Percentiles rank a stretch among this genome's conserved stretches.
Conservation (phyloP, 768 basidiomycete genomes). For the Roridomyces roridus region DNA sequence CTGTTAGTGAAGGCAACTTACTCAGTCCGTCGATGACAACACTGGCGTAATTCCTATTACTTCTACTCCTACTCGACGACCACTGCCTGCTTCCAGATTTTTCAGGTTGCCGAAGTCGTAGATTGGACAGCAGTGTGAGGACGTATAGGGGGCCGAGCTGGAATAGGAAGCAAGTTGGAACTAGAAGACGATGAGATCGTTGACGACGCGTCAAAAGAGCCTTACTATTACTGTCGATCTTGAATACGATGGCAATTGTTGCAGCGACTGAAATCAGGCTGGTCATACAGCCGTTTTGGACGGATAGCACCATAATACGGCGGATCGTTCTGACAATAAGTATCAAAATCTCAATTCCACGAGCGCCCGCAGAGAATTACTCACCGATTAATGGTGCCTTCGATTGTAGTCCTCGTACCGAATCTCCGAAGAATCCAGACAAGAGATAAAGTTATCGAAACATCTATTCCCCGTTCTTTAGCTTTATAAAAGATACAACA, state of each 20-base stretch:
- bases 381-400: constrained; percentile 1
- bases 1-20: no score
- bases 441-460: constrained; percentile 1
- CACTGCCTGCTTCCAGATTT: background rate
- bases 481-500: no score
- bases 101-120: background rate
- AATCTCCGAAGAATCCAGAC: constrained; percentile 1
- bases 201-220: no score
- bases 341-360: background rate
- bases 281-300: constrained; percentile 5
- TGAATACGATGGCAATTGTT: background rate
- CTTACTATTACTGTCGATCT: background rate
- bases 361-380: no score
- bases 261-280: background rate
- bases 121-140: constrained; percentile 3
- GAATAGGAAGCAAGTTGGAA: background rate
- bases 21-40: no score
- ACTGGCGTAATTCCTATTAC: no score
- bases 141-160: background rate
- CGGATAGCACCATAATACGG: background rate
- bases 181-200: no score
- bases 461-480: no score
- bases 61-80: constrained; percentile 1
- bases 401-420: background rate
- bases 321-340: background rate